These are phyloP conservation scores for Fomitopsis pulvina DNA, from an alignment of 768 basidiomycete genomes.

Conservation along the genomic window DNA sequence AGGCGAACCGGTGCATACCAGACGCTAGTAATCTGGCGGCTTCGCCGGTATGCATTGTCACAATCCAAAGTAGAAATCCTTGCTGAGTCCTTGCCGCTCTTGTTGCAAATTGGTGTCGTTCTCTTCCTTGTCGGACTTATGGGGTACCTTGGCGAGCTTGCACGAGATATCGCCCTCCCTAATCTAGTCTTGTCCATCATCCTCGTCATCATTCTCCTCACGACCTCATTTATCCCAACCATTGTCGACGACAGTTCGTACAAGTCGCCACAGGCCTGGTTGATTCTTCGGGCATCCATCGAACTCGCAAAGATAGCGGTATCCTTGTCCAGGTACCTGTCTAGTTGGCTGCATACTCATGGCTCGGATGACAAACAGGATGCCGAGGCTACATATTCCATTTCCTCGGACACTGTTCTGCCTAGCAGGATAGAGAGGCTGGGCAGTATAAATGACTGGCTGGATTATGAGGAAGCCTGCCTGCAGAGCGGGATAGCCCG, in stretches of 20 bases:
- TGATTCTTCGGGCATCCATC: not conserved
- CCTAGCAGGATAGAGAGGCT: no score
- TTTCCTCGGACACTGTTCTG: no score
- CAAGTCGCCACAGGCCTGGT: constrained; percentile 10
- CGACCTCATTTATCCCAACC: constrained; percentile 4
- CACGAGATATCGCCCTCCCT: constrained; percentile 7
- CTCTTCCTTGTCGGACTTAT: constrained; percentile 17
- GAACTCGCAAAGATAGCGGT: no score
- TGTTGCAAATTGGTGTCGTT: constrained; percentile 14
- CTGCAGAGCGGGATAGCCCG: no score
- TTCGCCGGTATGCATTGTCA: constrained; percentile 16
- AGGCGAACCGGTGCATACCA: constrained; percentile 13
- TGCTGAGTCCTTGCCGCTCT: constrained; percentile 10
- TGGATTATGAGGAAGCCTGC: no score
- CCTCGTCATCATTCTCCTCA: not conserved
- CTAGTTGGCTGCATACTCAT: no score
- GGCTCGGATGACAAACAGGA: no score
- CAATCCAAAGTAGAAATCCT: constrained; percentile 13
- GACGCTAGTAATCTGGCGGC: constrained; percentile 17
- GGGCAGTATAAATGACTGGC: no score
- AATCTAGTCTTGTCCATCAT: constrained; percentile 1
- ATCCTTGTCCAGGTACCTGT: no score
- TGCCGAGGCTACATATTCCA: no score
- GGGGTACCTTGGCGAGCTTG: constrained; percentile 11
- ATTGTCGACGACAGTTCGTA: constrained; percentile 8